phyloP scores from a whole-genome alignment of 805 yeast species.

The Barnettozyma salicaria region DNA sequence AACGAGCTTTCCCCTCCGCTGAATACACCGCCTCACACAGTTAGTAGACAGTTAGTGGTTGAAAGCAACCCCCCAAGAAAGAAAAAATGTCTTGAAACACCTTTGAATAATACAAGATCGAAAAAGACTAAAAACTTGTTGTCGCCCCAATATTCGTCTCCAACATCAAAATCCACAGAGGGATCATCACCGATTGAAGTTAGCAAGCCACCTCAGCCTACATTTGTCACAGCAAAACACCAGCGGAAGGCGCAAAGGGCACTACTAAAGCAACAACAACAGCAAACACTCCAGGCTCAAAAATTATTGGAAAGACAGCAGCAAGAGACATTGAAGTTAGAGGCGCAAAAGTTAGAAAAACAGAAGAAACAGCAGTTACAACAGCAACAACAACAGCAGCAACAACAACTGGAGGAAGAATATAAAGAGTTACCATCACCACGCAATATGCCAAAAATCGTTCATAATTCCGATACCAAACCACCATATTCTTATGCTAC shows the following conservation, averaged over 20 bases:
- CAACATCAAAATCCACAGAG: slow-evolving; percentile 10
- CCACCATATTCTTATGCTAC: slow-evolving; percentile 96
- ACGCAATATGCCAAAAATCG: slow-evolving; percentile 20
- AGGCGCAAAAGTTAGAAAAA: slow-evolving; percentile 1
- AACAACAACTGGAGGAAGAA: slow-evolving; percentile 5
- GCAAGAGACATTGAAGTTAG: slow-evolving; percentile 3
- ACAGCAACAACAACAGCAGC: slow-evolving; percentile 4
- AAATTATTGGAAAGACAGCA: slow-evolving; percentile 2
- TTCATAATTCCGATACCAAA: slow-evolving; percentile 35
- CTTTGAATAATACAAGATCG: slow-evolving; percentile 18
- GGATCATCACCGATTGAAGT: slow-evolving; percentile 6
- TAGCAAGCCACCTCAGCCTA: slow-evolving; percentile 23
- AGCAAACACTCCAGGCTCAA: slow-evolving; percentile 1
- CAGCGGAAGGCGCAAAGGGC: slow-evolving; percentile 13
- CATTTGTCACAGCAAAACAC: slow-evolving; percentile 17
- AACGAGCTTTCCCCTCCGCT: slow-evolving; percentile 18
- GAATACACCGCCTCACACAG: slow-evolving; percentile 27
- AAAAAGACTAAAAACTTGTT: slow-evolving; percentile 21
- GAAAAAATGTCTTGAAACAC: slow-evolving; percentile 21
- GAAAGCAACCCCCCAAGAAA: slow-evolving; percentile 10
- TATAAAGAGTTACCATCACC: slow-evolving; percentile 20
- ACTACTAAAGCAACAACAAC: slow-evolving; percentile 8
- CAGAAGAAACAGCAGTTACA: no score
- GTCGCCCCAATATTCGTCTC: slow-evolving; percentile 27
- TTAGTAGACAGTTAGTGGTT: slow-evolving; percentile 15